Percentiles rank a stretch among this genome's conserved stretches.
Evolutionary conservation across 2,329 filamentous ascomycete species (phyloP).

Genomic region (Tolypocladium ophioglossoides): DNA sequence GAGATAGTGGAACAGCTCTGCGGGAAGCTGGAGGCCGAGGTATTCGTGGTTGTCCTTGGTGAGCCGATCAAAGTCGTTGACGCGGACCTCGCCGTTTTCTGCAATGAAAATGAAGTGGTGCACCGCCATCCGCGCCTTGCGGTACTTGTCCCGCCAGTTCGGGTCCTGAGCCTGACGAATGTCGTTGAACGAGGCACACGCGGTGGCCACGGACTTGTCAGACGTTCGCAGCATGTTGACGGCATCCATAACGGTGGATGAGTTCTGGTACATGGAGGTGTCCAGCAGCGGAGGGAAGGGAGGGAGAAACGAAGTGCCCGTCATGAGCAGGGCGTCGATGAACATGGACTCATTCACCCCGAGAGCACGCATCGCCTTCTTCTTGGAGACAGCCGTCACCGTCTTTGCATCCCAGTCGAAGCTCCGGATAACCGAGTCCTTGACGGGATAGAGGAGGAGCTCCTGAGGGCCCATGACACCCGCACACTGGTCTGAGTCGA

Average conservation of each 20-base stretch:
- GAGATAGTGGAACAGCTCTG: conserved; percentile 85
- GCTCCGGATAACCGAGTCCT: conserved; percentile 57
- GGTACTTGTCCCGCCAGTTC: conserved; percentile 77
- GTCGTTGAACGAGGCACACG: conserved; percentile 72
- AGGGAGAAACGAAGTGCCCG: conserved; percentile 70
- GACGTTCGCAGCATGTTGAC: conserved; percentile 63
- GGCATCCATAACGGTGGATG: conserved; percentile 60
- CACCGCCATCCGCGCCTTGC: conserved; percentile 73
- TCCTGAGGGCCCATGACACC: conserved; percentile 79
- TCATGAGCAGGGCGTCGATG: conserved; percentile 72
- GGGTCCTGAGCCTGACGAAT: conserved; percentile 60
- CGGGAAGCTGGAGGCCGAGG: conserved; percentile 77
- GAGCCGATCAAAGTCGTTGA: conserved; percentile 61
- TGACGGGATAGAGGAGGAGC: conserved; percentile 74
- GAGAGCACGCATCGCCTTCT: conserved; percentile 58
- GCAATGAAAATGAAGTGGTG: conserved; percentile 81
- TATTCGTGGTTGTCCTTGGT: conserved; percentile 83
- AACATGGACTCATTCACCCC: conserved; percentile 61
- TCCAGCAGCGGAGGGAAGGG: conserved; percentile 69
- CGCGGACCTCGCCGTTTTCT: conserved; percentile 64
- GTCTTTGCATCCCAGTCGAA: conserved; percentile 60
- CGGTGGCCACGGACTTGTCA: conserved; percentile 58
- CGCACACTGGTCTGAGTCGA: conserved; percentile 56
- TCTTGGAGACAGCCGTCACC: conserved; percentile 55
- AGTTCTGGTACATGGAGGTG: conserved; percentile 40